phyloP scores from a whole-genome alignment of 148 eudicot species.

The Camellia japonica region DNA sequence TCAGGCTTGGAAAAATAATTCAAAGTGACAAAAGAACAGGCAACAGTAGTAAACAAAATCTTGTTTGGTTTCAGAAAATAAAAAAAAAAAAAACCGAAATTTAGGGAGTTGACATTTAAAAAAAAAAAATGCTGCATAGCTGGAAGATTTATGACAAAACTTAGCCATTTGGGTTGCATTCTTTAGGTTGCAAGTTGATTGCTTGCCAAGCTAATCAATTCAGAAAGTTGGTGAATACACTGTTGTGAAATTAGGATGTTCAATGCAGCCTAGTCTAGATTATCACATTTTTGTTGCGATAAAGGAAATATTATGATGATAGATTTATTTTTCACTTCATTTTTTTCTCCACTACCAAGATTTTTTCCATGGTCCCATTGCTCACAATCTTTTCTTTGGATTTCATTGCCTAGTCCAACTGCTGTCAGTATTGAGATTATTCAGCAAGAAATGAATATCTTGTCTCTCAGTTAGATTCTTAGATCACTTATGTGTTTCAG shows the following conservation, averaged over 20 bases:
- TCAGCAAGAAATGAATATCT: neutral
- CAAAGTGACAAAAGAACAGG: neutral
- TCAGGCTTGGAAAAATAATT: neutral
- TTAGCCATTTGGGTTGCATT: no score
- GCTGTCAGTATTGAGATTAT: neutral
- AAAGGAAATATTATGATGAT: neutral
- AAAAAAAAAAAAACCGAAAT: neutral
- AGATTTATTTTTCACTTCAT: neutral
- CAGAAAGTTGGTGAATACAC: neutral
- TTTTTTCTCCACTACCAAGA: neutral
- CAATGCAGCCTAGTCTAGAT: neutral
- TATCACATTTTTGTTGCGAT: neutral
- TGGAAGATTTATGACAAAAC: neutral
- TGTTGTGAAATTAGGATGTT: neutral
- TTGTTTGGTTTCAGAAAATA: neutral
- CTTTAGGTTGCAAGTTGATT: no score
- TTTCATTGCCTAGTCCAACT: no score
- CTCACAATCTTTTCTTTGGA: no score
- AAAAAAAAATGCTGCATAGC: neutral
- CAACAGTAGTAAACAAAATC: neutral
- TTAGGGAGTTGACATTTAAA: neutral
- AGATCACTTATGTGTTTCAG: neutral
- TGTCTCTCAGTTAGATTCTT: neutral
- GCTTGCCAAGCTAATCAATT: conserved; percentile 2
- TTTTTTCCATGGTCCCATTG: no score